These are phyloP conservation scores for Nannochloris sp. DNA, from an alignment of 139 green algal species.

Conservation along the genomic window DNA sequence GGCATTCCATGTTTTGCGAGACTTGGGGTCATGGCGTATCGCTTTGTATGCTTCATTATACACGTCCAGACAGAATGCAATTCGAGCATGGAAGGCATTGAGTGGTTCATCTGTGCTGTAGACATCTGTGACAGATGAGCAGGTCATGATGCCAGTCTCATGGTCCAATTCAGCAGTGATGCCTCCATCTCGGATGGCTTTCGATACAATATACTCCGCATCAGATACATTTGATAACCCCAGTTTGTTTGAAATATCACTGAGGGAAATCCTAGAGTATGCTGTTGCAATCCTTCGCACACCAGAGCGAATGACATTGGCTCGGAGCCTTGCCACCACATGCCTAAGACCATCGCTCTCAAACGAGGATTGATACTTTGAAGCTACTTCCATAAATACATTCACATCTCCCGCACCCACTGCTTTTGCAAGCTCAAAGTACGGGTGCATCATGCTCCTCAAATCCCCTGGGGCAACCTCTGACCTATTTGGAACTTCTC, in stretches of 20 bases:
- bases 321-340: constrained; percentile 83
- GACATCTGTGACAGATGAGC: constrained; percentile 58
- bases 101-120: constrained; percentile 58
- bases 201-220: constrained; percentile 88
- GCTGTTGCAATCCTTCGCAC: constrained; percentile 85
- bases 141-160: constrained; percentile 56
- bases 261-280: constrained; percentile 89
- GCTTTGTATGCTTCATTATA: constrained; percentile 83
- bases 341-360: constrained; percentile 65
- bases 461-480: constrained; percentile 73
- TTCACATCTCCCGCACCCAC: constrained; percentile 79
- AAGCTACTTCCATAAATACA: constrained; percentile 54
- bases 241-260: constrained; percentile 76
- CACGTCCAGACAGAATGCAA: constrained; percentile 94
- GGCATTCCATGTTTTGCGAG: constrained; percentile 2
- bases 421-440: constrained; percentile 78
- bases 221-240: constrained; percentile 68
- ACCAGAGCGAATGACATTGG: constrained; percentile 94
- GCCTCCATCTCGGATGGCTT: constrained; percentile 83
- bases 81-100: constrained; percentile 86
- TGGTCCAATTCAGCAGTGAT: constrained; percentile 87
- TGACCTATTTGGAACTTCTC: constrained; percentile 87
- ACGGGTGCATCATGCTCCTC: constrained; percentile 60
- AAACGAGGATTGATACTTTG: constrained; percentile 56
- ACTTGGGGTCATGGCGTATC: constrained; percentile 32